Conservation (phyloP, 1,284 basidiomycete genomes). For the Moesziomyces antarcticus region DNA sequence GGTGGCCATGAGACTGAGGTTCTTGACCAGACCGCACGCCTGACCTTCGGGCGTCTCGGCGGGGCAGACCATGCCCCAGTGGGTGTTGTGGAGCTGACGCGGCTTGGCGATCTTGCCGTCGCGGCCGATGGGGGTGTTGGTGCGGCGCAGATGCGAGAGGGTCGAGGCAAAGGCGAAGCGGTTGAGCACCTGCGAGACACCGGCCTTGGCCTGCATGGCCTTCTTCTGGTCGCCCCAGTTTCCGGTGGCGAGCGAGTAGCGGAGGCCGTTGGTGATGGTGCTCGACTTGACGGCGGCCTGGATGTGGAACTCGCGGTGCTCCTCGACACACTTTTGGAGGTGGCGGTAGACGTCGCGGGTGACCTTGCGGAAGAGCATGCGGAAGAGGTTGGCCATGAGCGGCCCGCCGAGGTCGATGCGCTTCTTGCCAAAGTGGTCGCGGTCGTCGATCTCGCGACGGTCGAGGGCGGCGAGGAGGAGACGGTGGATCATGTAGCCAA, state of each 20-base stretch:
- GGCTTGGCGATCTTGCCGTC: slow-evolving; percentile 99
- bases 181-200: slow-evolving; percentile 98
- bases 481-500: slow-evolving; percentile 99
- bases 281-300: slow-evolving; percentile 87
- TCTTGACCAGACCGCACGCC: slow-evolving; percentile 98
- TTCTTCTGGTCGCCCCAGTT: slow-evolving; percentile 99
- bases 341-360: slow-evolving; percentile 97
- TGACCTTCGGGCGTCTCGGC: slow-evolving; percentile 99
- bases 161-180: slow-evolving; percentile 99
- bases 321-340: slow-evolving; percentile 94
- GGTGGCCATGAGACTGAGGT: slow-evolving; percentile 95
- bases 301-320: slow-evolving; percentile 93
- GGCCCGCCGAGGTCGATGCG: slow-evolving; percentile 95
- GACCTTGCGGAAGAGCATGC: slow-evolving; percentile 96
- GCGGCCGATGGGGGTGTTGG: slow-evolving; percentile 96
- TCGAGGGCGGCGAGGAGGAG: slow-evolving; percentile 92
- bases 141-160: slow-evolving; percentile 94
- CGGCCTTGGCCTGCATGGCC: slow-evolving; percentile 93
- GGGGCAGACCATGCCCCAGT: slow-evolving; percentile 98
- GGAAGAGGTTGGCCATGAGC: slow-evolving; percentile 91
- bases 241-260: slow-evolving; percentile 97
- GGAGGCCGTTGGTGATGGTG: slow-evolving; percentile 98
- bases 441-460: slow-evolving; percentile 94
- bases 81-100: slow-evolving; percentile 97
- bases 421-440: slow-evolving; percentile 99